These are phyloP conservation scores for Choiromyces venosus DNA, from an alignment of 495 filamentous ascomycete genomes.

Conservation along the genomic window DNA sequence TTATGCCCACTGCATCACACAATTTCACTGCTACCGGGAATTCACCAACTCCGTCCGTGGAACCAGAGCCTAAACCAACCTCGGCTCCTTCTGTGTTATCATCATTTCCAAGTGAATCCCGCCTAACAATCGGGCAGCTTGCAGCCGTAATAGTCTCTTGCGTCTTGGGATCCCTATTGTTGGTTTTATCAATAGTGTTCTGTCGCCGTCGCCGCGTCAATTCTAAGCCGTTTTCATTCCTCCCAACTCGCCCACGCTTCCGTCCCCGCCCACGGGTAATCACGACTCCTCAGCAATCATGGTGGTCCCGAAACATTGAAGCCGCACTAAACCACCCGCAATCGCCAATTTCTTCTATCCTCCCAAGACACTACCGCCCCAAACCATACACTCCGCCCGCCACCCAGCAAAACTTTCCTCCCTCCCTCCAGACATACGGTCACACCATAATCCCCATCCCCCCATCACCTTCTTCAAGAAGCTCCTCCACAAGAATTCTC, in stretches of 20 bases:
- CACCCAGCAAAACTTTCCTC: slow-evolving; percentile 5
- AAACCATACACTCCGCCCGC: slow-evolving; percentile 18
- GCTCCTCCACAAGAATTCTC: slow-evolving; percentile 20
- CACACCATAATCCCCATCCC: slow-evolving; percentile 3
- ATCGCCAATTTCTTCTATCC: slow-evolving; percentile 15
- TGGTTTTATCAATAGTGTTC: slow-evolving; percentile 25
- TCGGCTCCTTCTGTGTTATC: not conserved
- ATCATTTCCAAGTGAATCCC: not conserved
- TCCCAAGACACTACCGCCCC: slow-evolving; percentile 9
- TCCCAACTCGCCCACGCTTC: slow-evolving; percentile 3
- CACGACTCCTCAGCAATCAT: not conserved
- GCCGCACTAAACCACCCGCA: slow-evolving; percentile 18
- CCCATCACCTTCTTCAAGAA: slow-evolving; percentile 5
- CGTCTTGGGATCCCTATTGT: slow-evolving; percentile 14
- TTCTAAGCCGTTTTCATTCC: slow-evolving; percentile 24
- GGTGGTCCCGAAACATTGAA: not conserved
- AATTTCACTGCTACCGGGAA: not conserved
- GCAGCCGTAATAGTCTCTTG: slow-evolving; percentile 18
- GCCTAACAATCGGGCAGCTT: slow-evolving; percentile 21
- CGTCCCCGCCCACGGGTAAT: not conserved
- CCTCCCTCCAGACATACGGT: not conserved
- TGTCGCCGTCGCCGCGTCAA: slow-evolving; percentile 20
- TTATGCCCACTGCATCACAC: slow-evolving; percentile 3
- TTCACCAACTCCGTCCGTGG: not conserved
- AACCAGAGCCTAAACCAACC: too few species aligned